Conservation (phyloP, 164 flowering plant genomes). For the Liquidambar formosana region DNA sequence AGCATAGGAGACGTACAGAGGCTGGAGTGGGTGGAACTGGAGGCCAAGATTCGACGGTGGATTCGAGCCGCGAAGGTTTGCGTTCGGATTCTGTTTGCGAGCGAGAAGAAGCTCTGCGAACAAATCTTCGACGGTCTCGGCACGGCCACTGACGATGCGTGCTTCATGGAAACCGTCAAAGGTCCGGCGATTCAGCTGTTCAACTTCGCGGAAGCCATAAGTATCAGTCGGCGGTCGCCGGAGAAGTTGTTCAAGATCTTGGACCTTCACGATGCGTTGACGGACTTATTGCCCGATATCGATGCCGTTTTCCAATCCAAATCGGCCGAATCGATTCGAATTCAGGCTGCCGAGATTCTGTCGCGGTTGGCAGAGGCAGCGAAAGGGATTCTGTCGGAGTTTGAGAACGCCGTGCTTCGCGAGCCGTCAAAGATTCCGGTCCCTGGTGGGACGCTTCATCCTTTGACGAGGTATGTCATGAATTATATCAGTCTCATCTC, state of each 20-base stretch:
- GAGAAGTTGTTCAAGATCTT: constrained; percentile 87
- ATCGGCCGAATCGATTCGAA: constrained; percentile 52
- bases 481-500: constrained; percentile 77
- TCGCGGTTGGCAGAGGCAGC: constrained; percentile 78
- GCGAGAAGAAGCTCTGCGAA: constrained; percentile 60
- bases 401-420: constrained; percentile 75
- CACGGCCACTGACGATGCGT: constrained; percentile 47
- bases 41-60: constrained; percentile 80
- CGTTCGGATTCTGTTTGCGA: constrained; percentile 60
- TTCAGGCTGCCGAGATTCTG: constrained; percentile 68
- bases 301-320: constrained; percentile 58
- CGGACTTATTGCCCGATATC: constrained; percentile 66
- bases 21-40: constrained; percentile 67
- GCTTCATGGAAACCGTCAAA: constrained; percentile 77
- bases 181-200: constrained; percentile 71
- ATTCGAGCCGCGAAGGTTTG: constrained; percentile 76
- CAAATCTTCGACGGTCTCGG: constrained; percentile 43
- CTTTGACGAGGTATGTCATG: constrained; percentile 89
- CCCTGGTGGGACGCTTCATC: constrained; percentile 88
- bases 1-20: constrained; percentile 80
- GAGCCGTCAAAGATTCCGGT: constrained; percentile 74
- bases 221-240: constrained; percentile 73
- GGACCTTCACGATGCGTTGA: constrained; percentile 73
- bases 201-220: constrained; percentile 85
- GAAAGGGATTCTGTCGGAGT: constrained; percentile 75